phyloP scores from a whole-genome alignment of 371 early-diverging fungal genomes.

The Chytridiales sp. region DNA sequence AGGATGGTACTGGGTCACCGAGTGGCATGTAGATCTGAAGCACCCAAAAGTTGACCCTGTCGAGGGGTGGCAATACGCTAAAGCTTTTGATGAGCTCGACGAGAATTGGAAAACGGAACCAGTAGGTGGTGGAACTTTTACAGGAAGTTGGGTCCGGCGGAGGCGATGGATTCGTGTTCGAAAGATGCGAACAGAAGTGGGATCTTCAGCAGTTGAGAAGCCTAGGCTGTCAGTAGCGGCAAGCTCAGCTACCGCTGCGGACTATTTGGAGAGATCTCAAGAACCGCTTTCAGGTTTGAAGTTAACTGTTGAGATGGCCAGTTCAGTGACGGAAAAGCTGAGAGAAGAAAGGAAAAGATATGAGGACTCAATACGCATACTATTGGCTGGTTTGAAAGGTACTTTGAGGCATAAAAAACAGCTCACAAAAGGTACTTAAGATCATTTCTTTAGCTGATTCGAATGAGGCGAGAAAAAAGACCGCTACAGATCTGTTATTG shows the following conservation, averaged over 20 bases:
- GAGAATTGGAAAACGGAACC: conserved; percentile 58
- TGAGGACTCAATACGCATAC: conserved; percentile 61
- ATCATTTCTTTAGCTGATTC: conserved; percentile 47
- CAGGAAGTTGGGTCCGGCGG: conserved; percentile 67
- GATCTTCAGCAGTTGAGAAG: conserved; percentile 41
- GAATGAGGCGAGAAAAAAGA: conserved; percentile 54
- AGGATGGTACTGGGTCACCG: conserved; percentile 81
- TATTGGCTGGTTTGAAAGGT: conserved; percentile 66
- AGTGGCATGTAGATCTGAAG: conserved; percentile 72
- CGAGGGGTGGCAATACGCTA: conserved; percentile 71
- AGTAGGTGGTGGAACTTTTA: conserved; percentile 30
- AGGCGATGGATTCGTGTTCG: conserved; percentile 77
- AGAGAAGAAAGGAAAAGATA: conserved; percentile 51
- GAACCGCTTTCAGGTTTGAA: neutral
- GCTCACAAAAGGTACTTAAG: neutral
- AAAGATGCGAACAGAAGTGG: conserved; percentile 65
- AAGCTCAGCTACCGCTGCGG: conserved; percentile 22
- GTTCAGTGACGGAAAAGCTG: conserved; percentile 27
- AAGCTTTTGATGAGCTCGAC: conserved; percentile 35
- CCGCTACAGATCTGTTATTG: conserved; percentile 49
- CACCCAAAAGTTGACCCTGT: conserved; percentile 61
- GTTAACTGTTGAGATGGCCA: neutral
- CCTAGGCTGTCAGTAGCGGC: conserved; percentile 16
- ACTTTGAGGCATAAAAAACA: conserved; percentile 1
- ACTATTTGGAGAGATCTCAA: conserved; percentile 47